Evolutionary conservation across 2,329 filamentous ascomycete genomes (phyloP).

Genomic region (Ceratocystis colombiana): DNA sequence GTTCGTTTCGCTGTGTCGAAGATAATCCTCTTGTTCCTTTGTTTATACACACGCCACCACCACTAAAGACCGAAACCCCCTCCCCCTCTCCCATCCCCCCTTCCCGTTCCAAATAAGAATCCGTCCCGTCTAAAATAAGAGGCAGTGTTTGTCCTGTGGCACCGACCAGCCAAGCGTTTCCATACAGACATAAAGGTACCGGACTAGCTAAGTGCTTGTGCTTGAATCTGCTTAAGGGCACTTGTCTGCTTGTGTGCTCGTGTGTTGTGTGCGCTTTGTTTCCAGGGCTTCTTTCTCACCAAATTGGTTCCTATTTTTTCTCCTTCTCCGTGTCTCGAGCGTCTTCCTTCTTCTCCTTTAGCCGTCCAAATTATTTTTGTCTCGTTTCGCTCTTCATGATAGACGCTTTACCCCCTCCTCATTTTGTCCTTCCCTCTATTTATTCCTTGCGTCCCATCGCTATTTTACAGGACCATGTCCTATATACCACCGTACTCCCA

Average conservation of each 20-base stretch:
- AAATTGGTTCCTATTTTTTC: conserved; percentile 4
- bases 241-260: conserved; percentile 2
- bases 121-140: conserved; percentile 15
- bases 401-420: not conserved
- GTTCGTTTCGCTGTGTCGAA: not conserved
- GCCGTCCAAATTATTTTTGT: not conserved
- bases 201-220: not conserved
- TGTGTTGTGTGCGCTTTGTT: not conserved
- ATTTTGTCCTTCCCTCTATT: conserved; percentile 5
- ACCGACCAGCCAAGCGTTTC: conserved; percentile 4
- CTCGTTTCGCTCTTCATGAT: not conserved
- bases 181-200: not conserved
- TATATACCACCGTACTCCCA: conserved; percentile 21
- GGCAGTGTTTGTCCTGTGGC: conserved; percentile 15
- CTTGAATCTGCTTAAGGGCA: not conserved
- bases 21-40: not conserved
- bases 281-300: conserved; percentile 3
- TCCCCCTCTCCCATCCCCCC: not conserved
- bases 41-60: not conserved
- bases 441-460: conserved; percentile 5
- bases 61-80: not conserved
- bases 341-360: conserved; percentile 12
- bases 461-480: conserved; percentile 18
- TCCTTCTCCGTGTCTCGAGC: conserved; percentile 19
- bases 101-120: not conserved